Percentiles rank a stretch among this genome's conserved stretches.
Conservation (phyloP, 2,329 filamentous ascomycete genomes). For the Penicillium sp. region DNA sequence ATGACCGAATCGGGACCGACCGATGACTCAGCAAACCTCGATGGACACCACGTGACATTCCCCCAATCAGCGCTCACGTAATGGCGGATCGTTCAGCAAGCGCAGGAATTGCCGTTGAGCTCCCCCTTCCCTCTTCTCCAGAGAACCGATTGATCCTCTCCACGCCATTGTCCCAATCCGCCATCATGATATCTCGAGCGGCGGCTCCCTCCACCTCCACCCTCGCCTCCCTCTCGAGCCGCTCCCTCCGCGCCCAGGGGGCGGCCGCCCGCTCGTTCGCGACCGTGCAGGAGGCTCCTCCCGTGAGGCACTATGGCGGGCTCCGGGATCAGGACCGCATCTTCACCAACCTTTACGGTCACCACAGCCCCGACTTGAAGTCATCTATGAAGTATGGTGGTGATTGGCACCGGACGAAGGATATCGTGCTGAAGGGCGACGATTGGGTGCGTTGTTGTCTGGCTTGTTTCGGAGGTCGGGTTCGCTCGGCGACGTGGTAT, state of each 20-base stretch:
- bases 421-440: slow-evolving; percentile 94
- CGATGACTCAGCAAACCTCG: slow-evolving; percentile 27
- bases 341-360: slow-evolving; percentile 97
- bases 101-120: slow-evolving; percentile 46
- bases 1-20: slow-evolving; percentile 18
- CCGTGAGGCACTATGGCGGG: slow-evolving; percentile 76
- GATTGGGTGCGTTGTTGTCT: slow-evolving; percentile 70
- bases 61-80: slow-evolving; percentile 46
- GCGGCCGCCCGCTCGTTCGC: slow-evolving; percentile 70
- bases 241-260: slow-evolving; percentile 49
- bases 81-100: slow-evolving; percentile 50
- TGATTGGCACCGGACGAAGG: slow-evolving; percentile 99
- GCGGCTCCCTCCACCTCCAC: slow-evolving; percentile 51
- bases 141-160: slow-evolving; percentile 33
- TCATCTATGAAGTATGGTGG: slow-evolving; percentile 97
- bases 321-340: slow-evolving; percentile 97
- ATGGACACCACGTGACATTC: slow-evolving; percentile 36
- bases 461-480: slow-evolving; percentile 11
- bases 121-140: slow-evolving; percentile 35
- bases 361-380: slow-evolving; percentile 88
- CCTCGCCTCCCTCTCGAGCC: slow-evolving; percentile 48
- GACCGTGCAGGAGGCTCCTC: slow-evolving; percentile 72
- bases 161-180: slow-evolving; percentile 44
- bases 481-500: slow-evolving; percentile 11
- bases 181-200: slow-evolving; percentile 55